Evolutionary conservation across 768 basidiomycete species (phyloP), one percentile per base, ranked within the genome.

Genomic region (Collybia nuda): DNA sequence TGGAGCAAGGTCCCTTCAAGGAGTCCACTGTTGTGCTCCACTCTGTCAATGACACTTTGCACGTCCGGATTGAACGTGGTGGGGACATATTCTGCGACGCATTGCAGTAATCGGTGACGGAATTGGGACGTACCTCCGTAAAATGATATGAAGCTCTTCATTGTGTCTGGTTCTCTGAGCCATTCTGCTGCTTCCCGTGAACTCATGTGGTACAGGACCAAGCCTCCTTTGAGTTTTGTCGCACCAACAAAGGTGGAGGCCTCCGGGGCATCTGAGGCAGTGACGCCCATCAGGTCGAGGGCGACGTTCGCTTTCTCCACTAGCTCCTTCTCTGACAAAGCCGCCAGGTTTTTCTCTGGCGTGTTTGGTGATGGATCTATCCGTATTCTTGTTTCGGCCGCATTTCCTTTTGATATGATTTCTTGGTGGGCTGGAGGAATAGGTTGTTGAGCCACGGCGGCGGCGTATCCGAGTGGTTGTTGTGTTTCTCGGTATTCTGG

Each of bases 41-140:
- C 32, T 6, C 5, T n/a, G 0, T 39, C 15, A 6, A 57, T 29
- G 0, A 19, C 43, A 0, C 24, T 22, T 3, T 47, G 36, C 5
- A 38, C 11, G 14, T 17, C 37, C 0, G 58, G 54, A 39, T 55
- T 44, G 40, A 62, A 59, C 0, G 47, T 17, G 0, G 56, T 47
- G 0, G 66, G 62, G 1, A 70, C 60, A 22, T 51, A 62, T 22
- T 62, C 56, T 7, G 55, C 61, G 0, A 67, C 42, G 1, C 56
- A 32, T 23, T 52, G 17, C 12, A 41, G 21, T n/a, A 41, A 45
- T 47, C 49, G 19, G 48, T 41, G n/a, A 24, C 32, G 1, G 52
- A 54, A 40, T 24, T 49, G 15, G 15, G 15, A n/a, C 8, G 18
- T 44, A 29, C 42, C 42, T 8, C 42, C 15, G 8, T n/a, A 44